phyloP scores from a whole-genome alignment of 805 yeast genomes.

The Candida yuanshanica region DNA sequence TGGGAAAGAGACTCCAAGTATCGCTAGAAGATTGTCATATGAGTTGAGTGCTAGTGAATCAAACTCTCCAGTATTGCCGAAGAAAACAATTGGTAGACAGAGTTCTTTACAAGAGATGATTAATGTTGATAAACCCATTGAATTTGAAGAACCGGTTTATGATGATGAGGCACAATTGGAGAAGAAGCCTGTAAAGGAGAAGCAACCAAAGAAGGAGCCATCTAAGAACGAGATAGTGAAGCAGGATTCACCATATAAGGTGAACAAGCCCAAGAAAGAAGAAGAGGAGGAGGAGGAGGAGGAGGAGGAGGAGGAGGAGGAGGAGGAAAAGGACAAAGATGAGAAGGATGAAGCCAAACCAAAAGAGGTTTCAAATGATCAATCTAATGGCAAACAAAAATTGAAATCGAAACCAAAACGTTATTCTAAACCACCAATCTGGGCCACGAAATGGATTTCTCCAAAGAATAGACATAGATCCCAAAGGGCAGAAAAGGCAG shows the following conservation, averaged over 20 bases:
- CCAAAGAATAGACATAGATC: conserved; percentile 1
- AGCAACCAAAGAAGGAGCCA: not conserved
- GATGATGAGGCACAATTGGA: not conserved
- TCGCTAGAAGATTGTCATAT: conserved; percentile 25
- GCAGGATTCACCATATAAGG: too few relatives aligned
- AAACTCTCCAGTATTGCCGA: conserved; percentile 21
- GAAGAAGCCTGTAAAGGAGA: not conserved
- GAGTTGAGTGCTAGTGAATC: conserved; percentile 19
- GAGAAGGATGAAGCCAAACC: not conserved
- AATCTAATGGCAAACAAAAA: conserved; percentile 26
- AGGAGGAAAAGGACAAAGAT: conserved; percentile 2
- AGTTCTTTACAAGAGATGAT: conserved; percentile 15
- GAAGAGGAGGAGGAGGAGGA: conserved; percentile 3
- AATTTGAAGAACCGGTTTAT: conserved; percentile 12
- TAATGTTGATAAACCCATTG: conserved; percentile 10
- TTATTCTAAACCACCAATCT: conserved; percentile 63
- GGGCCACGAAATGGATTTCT: conserved; percentile 69
- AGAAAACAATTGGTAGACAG: conserved; percentile 15
- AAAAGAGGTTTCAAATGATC: too few relatives aligned
- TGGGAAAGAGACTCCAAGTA: conserved; percentile 34
- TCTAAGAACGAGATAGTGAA: not conserved
- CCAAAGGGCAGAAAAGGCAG: not conserved
- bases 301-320: conserved; percentile 14
- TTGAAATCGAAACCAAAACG: conserved; percentile 60
- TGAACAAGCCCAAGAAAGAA: conserved; percentile 1